Conservation (phyloP, 163 green algal genomes). For the Scenedesmus sp. region DNA sequence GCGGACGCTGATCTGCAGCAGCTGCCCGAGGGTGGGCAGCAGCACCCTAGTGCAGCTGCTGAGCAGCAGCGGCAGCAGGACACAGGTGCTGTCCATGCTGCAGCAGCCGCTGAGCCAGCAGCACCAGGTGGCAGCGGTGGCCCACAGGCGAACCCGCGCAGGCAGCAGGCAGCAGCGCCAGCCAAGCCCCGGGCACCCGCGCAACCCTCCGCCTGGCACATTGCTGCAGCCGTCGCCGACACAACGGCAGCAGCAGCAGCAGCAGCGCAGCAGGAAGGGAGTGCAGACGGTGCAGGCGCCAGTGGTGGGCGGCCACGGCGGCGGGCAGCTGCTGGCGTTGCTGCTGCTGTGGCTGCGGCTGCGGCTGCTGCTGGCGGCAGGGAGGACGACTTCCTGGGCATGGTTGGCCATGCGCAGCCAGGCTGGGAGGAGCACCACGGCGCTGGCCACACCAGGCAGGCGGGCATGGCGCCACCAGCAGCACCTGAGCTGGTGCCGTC, state of each 20-base stretch:
- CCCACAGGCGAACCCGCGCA: background rate
- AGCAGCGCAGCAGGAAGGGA: background rate
- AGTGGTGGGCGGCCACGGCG: background rate
- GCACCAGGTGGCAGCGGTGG: background rate
- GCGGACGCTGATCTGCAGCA: background rate
- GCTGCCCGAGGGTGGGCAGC: background rate
- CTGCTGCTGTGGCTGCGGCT: conserved; percentile 1
- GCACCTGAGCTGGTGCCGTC: background rate
- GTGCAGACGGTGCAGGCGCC: background rate
- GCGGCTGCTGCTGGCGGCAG: background rate
- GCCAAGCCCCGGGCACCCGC: background rate
- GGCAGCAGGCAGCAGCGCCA: conserved; percentile 1
- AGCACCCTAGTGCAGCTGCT: background rate
- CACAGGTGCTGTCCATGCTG: background rate
- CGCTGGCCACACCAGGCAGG: background rate
- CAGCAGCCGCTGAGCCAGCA: background rate
- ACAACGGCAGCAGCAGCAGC: background rate
- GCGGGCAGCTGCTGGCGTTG: background rate
- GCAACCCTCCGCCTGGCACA: background rate
- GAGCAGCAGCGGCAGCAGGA: conserved; percentile 1
- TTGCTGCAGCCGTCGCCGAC: background rate
- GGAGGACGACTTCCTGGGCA: conserved; percentile 1
- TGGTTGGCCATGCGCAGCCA: conserved; percentile 30
- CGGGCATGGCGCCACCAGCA: background rate
- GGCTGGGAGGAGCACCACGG: conserved; percentile 7